Evolutionary conservation across 1,284 basidiomycete genomes (phyloP).

Genomic region (Pseudozyma pruni): DNA sequence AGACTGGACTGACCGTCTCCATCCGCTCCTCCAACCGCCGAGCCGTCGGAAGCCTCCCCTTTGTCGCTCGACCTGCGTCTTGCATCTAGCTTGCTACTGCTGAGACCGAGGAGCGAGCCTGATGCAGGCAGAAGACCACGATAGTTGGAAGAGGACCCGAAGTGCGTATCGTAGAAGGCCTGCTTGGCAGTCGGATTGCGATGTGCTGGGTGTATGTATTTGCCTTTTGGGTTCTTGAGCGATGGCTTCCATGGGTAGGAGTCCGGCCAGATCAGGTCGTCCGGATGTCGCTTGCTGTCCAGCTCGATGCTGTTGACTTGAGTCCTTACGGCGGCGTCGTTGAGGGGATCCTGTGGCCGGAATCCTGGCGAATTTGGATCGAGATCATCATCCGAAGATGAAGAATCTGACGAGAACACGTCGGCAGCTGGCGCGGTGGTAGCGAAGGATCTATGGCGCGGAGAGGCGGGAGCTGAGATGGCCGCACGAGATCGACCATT

Average conservation of each 20-base stretch:
- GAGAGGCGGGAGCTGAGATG: conserved; percentile 17
- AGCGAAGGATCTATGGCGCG: not conserved
- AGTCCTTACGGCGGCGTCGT: not conserved
- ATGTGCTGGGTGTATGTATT: conserved; percentile 46
- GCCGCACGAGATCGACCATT: not conserved
- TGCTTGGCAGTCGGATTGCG: conserved; percentile 57
- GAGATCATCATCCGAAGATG: conserved; percentile 18
- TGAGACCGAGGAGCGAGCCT: conserved; percentile 9
- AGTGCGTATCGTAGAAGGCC: conserved; percentile 59
- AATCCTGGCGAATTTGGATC: not conserved
- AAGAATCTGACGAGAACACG: conserved; percentile 14
- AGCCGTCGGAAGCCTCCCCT: not conserved
- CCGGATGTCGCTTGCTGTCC: conserved; percentile 16
- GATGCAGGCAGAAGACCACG: conserved; percentile 28
- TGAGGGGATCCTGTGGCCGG: not conserved
- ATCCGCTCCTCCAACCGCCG: not conserved
- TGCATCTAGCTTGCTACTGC: conserved; percentile 1
- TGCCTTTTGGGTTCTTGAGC: conserved; percentile 12
- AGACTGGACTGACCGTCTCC: not conserved
- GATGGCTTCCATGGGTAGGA: conserved; percentile 40
- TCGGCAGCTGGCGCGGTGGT: not conserved
- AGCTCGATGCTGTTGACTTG: too few relatives aligned
- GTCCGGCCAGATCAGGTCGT: conserved; percentile 37
- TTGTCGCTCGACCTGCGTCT: conserved; percentile 17
- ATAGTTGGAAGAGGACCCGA: conserved; percentile 49